Base-by-base conservation (phyloP, 2,329 filamentous ascomycete species). In the Knoxdaviesia proteae region DNA sequence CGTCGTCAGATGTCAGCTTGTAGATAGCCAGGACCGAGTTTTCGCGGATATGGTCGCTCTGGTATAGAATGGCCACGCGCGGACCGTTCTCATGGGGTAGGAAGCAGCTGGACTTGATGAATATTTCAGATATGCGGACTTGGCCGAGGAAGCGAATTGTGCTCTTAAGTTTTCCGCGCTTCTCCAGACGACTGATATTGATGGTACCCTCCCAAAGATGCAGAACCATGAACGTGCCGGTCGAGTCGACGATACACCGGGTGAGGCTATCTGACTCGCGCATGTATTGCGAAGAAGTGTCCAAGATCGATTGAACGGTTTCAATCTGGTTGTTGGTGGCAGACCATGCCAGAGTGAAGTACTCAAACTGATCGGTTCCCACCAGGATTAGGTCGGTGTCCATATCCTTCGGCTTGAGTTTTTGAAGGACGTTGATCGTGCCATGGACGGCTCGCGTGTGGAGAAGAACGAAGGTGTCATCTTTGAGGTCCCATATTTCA, bases 291-390 rank as follows among this genome's bases (percentile, higher is more conserved):
- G 77, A 72, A 33, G 68, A 61, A 1, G 60, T 52, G 47, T 79
- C 73, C 36, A 64, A 59, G 36, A 72, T 68, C 1, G 60, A 52
- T 50, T 68, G 62, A 29, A 69, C 55, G 0, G 67, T 71, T 6
- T 70, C 64, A 3, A 79, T 57, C 45, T 63, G 56, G 20, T 59
- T 59, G 5, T 54, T 63, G 55, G 69, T 58, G 0, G 68, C 53
- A 51, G 94, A 77, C 87, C 90, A 98, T 10, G 70, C 76, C 20
- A 94, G 59, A 2, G 84, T 93, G 58, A 96, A 94, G 61, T 94
- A 96, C 52, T 86, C 78, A 51, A 83, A 81, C 44, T 81, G 76
- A 55, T 94, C 81, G 39, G 90, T 98, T 41, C 86, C 88, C 45
- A 98, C 71, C 55, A 98, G 94, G 47, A 98, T 72, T 47, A 94